phyloP scores from a whole-genome alignment of 2,329 filamentous ascomycete species.

The Trichoderma sp. region DNA sequence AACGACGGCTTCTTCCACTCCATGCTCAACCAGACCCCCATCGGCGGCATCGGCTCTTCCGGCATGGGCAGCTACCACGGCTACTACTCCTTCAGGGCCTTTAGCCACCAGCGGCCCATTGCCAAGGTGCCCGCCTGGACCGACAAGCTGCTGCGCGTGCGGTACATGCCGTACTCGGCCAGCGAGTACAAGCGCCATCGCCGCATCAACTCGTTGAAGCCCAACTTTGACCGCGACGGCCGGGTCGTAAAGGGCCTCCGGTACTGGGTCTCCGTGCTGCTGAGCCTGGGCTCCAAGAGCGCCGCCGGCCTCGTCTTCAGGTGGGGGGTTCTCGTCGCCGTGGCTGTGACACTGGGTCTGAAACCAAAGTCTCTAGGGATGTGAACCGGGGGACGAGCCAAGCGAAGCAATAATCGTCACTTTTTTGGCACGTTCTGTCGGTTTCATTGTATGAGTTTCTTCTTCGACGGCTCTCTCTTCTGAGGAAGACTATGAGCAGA shows the following conservation, averaged over 20 bases:
- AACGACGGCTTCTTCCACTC: constrained; percentile 53
- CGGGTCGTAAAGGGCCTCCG: constrained; percentile 52
- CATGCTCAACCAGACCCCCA: constrained; percentile 46
- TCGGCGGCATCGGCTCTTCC: constrained; percentile 54
- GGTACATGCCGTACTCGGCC: constrained; percentile 65
- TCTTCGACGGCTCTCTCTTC: background rate
- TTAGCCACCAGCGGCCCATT: constrained; percentile 46
- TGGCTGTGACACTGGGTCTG: constrained; percentile 43
- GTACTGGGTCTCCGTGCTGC: constrained; percentile 58
- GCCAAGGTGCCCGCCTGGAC: constrained; percentile 44
- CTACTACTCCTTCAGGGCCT: constrained; percentile 49
- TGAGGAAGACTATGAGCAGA: background rate
- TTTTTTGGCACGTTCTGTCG: no score
- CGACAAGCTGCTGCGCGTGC: constrained; percentile 60
- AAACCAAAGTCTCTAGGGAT: constrained; percentile 42
- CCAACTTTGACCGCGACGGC: constrained; percentile 66
- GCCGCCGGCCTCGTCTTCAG: constrained; percentile 54
- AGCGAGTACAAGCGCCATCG: constrained; percentile 50
- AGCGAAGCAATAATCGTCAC: background rate
- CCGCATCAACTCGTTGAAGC: constrained; percentile 48
- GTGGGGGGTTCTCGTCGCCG: constrained; percentile 50
- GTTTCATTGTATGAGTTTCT: background rate
- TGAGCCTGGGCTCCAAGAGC: constrained; percentile 55
- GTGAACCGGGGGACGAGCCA: constrained; percentile 30
- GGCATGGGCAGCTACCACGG: constrained; percentile 55